A percentile compares a stretch with the other conserved stretches of the same genome.
phyloP scores from a whole-genome alignment of 1,284 basidiomycete genomes.

The Xerocomus minutiporus region DNA sequence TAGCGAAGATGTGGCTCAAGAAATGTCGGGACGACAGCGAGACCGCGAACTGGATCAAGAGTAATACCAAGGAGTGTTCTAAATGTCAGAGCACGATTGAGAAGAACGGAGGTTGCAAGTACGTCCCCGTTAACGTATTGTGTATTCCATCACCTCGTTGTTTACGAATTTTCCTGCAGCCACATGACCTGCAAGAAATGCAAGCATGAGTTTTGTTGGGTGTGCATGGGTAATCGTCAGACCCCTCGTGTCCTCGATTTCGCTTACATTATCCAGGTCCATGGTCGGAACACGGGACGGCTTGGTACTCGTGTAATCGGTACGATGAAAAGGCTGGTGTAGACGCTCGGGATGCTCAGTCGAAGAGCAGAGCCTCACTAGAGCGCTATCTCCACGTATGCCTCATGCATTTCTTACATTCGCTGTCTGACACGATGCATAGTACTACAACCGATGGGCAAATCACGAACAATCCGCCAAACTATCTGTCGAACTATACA shows the following conservation, averaged over 20 bases:
- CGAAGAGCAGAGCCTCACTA: conserved; percentile 80
- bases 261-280: conserved; percentile 50
- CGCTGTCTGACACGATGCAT: conserved; percentile 5
- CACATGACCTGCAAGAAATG: conserved; percentile 99
- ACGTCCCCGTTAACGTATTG: conserved; percentile 33
- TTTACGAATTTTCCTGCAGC: conserved; percentile 39
- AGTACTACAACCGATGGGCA: conserved; percentile 98
- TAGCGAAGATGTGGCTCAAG: conserved; percentile 92
- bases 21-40: conserved; percentile 98
- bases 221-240: conserved; percentile 61
- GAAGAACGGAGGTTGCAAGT: conserved; percentile 99
- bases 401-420: conserved; percentile 12
- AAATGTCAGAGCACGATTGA: conserved; percentile 97
- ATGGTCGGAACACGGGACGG: conserved; percentile 96
- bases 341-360: conserved; percentile 87
- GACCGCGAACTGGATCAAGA: conserved; percentile 99
- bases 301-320: conserved; percentile 97
- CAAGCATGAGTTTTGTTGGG: conserved; percentile 85
- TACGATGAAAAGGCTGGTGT: conserved; percentile 91
- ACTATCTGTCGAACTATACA: conserved; percentile 88
- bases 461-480: conserved; percentile 99
- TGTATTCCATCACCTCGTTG: not conserved
- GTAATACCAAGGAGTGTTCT: conserved; percentile 97
- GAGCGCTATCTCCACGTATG: conserved; percentile 95
- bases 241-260: not conserved